phyloP scores from a whole-genome alignment of 129 eudicot genomes.

The Lonicera japonica region DNA sequence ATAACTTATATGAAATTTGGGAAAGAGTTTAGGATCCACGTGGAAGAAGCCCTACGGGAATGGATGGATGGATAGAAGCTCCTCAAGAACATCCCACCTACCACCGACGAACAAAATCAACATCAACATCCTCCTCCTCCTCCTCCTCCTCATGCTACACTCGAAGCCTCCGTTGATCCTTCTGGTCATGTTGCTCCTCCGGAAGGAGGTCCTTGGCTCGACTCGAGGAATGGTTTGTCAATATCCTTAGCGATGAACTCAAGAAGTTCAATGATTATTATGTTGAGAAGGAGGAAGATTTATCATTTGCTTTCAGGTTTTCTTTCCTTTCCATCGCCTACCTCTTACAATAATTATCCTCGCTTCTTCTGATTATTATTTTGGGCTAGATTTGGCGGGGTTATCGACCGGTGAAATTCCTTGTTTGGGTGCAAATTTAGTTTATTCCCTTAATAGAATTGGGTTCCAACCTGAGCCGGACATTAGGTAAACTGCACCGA shows the following conservation, averaged over 20 bases:
- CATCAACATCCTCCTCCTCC: conserved; percentile 24
- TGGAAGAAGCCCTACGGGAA: conserved; percentile 88
- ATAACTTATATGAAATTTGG: conserved; percentile 94
- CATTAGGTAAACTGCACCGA: too few relatives aligned
- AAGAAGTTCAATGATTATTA: conserved; percentile 88
- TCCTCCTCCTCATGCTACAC: too few relatives aligned
- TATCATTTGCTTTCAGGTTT: conserved; percentile 86
- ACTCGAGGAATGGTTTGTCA: conserved; percentile 72
- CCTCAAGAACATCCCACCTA: conserved; percentile 45
- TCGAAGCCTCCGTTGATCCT: neutral
- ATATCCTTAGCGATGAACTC: conserved; percentile 60
- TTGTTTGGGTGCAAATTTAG: too few relatives aligned
- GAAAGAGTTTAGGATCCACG: conserved; percentile 70
- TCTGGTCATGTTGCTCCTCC: conserved; percentile 8
- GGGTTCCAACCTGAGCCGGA: too few relatives aligned
- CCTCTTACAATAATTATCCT: too few relatives aligned
- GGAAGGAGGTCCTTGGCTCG: conserved; percentile 22
- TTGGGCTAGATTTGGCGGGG: too few relatives aligned
- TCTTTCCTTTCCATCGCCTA: too few relatives aligned
- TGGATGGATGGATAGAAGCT: conserved; percentile 95
- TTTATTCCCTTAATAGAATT: too few relatives aligned
- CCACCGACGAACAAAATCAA: conserved; percentile 12
- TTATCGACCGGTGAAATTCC: too few relatives aligned
- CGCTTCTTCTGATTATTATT: too few relatives aligned
- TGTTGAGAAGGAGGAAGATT: conserved; percentile 87